Conservation (phyloP, 2,329 filamentous ascomycete genomes). For the Cladosporium phlei region DNA sequence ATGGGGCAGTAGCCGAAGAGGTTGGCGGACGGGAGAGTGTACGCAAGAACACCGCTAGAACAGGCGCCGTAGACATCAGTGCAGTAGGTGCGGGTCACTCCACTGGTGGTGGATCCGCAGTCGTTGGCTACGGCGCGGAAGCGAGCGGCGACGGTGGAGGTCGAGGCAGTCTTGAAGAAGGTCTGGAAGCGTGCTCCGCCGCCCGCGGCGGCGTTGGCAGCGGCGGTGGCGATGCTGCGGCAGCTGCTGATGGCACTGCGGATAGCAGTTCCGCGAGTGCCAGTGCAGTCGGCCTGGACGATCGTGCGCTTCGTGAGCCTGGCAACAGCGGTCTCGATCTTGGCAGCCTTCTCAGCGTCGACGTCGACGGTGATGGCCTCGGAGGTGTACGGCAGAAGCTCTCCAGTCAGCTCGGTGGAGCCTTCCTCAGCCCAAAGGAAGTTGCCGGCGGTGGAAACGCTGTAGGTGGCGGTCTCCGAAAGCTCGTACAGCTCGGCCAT, state of each 20-base stretch:
- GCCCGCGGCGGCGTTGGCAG: conserved; percentile 48
- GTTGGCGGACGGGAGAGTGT: conserved; percentile 47
- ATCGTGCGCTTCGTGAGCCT: conserved; percentile 47
- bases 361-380: conserved; percentile 56
- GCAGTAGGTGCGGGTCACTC: conserved; percentile 55
- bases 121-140: conserved; percentile 53
- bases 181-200: conserved; percentile 32
- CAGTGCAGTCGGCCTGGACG: conserved; percentile 47
- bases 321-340: conserved; percentile 45
- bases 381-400: conserved; percentile 51
- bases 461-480: conserved; percentile 35
- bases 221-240: conserved; percentile 49
- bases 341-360: conserved; percentile 52
- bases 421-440: conserved; percentile 52
- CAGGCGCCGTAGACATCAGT: conserved; percentile 55
- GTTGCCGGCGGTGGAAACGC: conserved; percentile 52
- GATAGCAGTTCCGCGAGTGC: conserved; percentile 42
- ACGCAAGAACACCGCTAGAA: conserved; percentile 52
- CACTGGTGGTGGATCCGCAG: conserved; percentile 48
- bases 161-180: conserved; percentile 56
- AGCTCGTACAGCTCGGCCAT: conserved; percentile 49
- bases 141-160: conserved; percentile 45
- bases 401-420: conserved; percentile 50
- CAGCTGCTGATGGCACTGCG: conserved; percentile 52
- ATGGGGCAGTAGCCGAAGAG: conserved; percentile 57